Evolutionary conservation across 2,329 filamentous ascomycete genomes (phyloP), one percentile per base, ranked within the genome.

Genomic region (Colletotrichum spaethianum): DNA sequence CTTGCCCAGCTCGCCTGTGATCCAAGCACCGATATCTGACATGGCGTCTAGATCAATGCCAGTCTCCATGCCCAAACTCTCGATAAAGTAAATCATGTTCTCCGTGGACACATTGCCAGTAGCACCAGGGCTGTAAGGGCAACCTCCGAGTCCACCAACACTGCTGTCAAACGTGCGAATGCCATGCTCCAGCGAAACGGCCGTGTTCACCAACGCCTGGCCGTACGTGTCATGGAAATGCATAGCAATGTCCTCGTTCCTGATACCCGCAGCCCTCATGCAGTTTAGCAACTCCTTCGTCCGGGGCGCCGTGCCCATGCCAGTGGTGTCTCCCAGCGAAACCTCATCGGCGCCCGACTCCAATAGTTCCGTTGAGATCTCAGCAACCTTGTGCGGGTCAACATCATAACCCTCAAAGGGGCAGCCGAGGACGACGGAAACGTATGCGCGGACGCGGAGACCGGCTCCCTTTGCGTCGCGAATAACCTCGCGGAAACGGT

Each of bases 161-260:
- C 93, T 93, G 74, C 89, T 90, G 78, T 97, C 94, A 79, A 97
- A 96, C 0, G 90, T 93, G 40, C 93, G 85, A 50, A 97, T 89
- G 0, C 94, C 94, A 75, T 93, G 90, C 78, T 94, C 92, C 38
- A 96, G 87, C 46, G 92, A 91, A 0, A 95, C 91, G 14, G 93
- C 91, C 6, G 92, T 92, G 79, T 97, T 97, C 9, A 94, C 92
- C n/a, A 96, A 85, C 1, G 94, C 94, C 83, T 95, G 93, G 1
- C 94, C 94, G 79, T 95, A 96, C 1, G 94, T 97, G 78, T 97
- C 94, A 81, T 97, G 94, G 78, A 97, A 96, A 81, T 97, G 94
- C 83, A 95, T 91, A 0, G 93, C 93, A 14, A 97, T 83, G 76
- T 93, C 92, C 76, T 91, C 90, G 66, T 87, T 88, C 26, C 92